Evolutionary conservation across 305 asterid species (phyloP), one percentile per base, ranked within the genome.

Genomic region (Fraxinus sp.): DNA sequence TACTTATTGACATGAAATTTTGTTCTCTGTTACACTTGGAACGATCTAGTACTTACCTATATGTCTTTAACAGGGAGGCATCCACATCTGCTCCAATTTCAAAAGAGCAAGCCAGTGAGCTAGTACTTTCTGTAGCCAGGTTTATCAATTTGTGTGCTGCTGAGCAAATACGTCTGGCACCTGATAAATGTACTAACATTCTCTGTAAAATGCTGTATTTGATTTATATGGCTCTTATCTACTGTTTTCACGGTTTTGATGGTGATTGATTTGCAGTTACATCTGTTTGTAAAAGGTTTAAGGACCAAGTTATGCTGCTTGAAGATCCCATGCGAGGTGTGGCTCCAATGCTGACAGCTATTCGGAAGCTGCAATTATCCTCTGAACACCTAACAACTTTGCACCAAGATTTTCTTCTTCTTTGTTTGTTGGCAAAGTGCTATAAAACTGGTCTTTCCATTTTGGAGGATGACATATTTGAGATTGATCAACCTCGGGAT

Each of bases 401-500:
- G 84, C 99, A 96, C 87, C 92, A 98, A 7, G 98, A 96, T 76
- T 92, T 91, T 85, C 96, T 96, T 83, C 96, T 91, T 77, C 91
- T 96, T 77, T 96, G 99, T 82, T 77, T 94, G 79, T 79, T 92
- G 81, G 91, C 99, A 0, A 96, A 96, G 92, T 91, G 92, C 89
- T 94, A 94, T 82, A 93, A 90, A 90, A 80, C 91, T 66, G 98
- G 98, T 75, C 87, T 93, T 82, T 89, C 92, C 73, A 83, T 96
- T 74, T 87, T 96, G 91, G 95, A 87, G 85, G 92, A 92, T 41
- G 92, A 93, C 85, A 81, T 93, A 59, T 90, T 85, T 90, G 99
- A 96, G 86, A 91, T 90, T 81, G 98, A 94, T 85, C 98, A 93
- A 83, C 98, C 98, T 30, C 94, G 93, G 80, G 99, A 96, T 78